Percentiles rank a stretch among this genome's conserved stretches.
phyloP scores from a whole-genome alignment of 2,329 filamentous ascomycete genomes.

The Thermomyces lanuginosus region DNA sequence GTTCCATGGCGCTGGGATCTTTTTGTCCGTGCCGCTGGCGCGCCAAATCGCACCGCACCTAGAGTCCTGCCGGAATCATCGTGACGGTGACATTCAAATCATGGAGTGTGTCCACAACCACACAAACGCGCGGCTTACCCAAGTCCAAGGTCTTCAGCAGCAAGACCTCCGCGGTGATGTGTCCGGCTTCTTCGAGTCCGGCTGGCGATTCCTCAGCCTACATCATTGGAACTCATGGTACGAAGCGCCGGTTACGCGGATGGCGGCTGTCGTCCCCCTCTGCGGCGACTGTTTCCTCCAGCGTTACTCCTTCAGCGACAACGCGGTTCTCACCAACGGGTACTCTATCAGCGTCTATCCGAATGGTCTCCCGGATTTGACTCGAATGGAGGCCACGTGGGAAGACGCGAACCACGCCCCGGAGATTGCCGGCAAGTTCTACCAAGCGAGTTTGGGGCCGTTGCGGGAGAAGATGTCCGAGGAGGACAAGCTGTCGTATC shows the following conservation, averaged over 20 bases:
- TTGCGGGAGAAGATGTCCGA: conserved; percentile 23
- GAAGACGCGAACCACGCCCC: too few species aligned
- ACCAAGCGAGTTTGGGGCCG: conserved; percentile 24
- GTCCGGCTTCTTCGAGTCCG: conserved; percentile 29
- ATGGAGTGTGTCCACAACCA: too few species aligned
- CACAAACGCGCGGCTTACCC: too few species aligned
- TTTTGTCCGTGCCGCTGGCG: conserved; percentile 26
- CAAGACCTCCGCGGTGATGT: conserved; percentile 27
- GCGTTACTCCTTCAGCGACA: conserved; percentile 22
- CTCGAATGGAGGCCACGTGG: conserved; percentile 31
- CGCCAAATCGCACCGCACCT: too few species aligned
- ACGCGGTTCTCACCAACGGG: conserved; percentile 27
- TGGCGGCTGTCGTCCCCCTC: conserved; percentile 25
- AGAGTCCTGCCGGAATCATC: too few species aligned
- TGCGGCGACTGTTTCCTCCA: conserved; percentile 30
- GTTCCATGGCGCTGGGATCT: conserved; percentile 31
- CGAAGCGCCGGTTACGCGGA: conserved; percentile 29
- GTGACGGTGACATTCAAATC: too few species aligned
- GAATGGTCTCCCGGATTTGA: conserved; percentile 19
- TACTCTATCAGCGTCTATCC: conserved; percentile 29
- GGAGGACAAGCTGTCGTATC: too few species aligned
- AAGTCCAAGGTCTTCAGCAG: too few species aligned
- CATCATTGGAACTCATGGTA: conserved; percentile 32
- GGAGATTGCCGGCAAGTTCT: conserved; percentile 26
- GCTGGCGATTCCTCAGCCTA: conserved; percentile 26